phyloP scores from a whole-genome alignment of 140 eudicot species.

The Senecio squalidus region DNA sequence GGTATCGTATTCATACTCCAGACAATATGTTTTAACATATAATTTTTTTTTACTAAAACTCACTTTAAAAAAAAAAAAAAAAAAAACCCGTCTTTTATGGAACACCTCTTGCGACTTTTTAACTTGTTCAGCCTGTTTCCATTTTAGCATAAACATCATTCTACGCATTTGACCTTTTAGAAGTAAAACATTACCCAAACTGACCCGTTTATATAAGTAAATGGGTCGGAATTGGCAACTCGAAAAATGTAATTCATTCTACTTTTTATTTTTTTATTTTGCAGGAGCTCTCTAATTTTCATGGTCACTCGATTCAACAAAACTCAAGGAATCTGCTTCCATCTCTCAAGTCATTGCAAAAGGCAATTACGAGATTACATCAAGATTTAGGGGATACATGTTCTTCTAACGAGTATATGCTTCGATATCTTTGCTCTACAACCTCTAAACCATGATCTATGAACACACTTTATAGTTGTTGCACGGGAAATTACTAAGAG shows the following conservation, averaged over 20 bases:
- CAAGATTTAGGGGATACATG: constrained; percentile 95
- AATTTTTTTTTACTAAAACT: no score
- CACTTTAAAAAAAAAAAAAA: no score
- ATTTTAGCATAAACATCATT: no score
- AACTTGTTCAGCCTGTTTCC: neutral
- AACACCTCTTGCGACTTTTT: neutral
- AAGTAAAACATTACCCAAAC: neutral
- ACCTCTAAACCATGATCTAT: constrained; percentile 39
- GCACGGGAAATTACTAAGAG: neutral
- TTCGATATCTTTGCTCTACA: constrained; percentile 74
- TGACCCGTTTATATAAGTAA: neutral
- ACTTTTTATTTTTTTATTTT: constrained; percentile 2
- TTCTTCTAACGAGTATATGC: constrained; percentile 86
- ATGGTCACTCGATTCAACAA: constrained; percentile 73
- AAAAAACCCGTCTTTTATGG: no score
- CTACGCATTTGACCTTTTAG: neutral
- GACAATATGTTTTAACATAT: neutral
- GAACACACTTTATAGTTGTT: constrained; percentile 1
- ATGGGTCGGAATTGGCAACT: neutral
- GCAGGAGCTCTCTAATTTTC: constrained; percentile 82
- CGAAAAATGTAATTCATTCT: neutral
- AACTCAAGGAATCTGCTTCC: constrained; percentile 80
- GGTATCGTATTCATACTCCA: constrained; percentile 34
- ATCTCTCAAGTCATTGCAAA: constrained; percentile 84
- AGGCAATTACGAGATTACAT: constrained; percentile 75